A percentile compares a stretch with the other conserved stretches of the same genome.
These are phyloP conservation scores for Arabis hirsuta DNA, from an alignment of 345 rosid genomes.

Conservation along the genomic window DNA sequence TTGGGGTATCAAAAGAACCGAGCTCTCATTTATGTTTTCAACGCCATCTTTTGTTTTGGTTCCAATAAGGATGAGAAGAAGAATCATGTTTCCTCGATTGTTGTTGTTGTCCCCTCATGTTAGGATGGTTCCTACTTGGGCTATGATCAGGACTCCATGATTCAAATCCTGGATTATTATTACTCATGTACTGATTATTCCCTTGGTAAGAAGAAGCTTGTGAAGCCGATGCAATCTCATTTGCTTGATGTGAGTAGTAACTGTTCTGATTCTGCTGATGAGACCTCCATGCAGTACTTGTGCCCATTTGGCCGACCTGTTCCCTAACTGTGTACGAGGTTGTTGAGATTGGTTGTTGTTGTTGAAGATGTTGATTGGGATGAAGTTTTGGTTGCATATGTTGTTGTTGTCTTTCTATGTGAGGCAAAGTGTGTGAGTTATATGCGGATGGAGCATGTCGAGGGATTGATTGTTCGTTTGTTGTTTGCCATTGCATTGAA, in stretches of 20 bases:
- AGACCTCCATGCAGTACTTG: conserved; percentile 56
- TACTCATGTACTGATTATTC: conserved; percentile 50
- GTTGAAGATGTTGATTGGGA: conserved; percentile 38
- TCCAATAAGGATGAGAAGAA: conserved; percentile 47
- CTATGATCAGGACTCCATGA: conserved; percentile 94
- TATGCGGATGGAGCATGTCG: conserved; percentile 50
- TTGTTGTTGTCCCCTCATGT: conserved; percentile 45
- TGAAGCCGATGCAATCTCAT: conserved; percentile 45
- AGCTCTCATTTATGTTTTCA: conserved; percentile 14
- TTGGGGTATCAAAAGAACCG: conserved; percentile 7
- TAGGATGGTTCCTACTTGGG: conserved; percentile 53
- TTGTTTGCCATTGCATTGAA: conserved; percentile 46
- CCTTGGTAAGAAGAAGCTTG: conserved; percentile 47
- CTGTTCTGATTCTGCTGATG: conserved; percentile 51
- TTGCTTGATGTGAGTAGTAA: conserved; percentile 49
- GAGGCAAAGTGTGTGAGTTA: conserved; percentile 41
- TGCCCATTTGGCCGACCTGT: conserved; percentile 30
- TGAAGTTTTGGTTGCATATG: conserved; percentile 34
- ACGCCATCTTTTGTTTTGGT: conserved; percentile 63
- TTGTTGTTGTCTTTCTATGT: conserved; percentile 46
- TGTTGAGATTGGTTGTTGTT: conserved; percentile 33
- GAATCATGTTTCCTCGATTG: conserved; percentile 51
- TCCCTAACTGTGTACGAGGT: conserved; percentile 31
- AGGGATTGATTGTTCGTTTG: conserved; percentile 38
- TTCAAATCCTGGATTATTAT: conserved; percentile 57